Conservation (phyloP, 768 basidiomycete genomes). For the Leucocoprinus leucothites region DNA sequence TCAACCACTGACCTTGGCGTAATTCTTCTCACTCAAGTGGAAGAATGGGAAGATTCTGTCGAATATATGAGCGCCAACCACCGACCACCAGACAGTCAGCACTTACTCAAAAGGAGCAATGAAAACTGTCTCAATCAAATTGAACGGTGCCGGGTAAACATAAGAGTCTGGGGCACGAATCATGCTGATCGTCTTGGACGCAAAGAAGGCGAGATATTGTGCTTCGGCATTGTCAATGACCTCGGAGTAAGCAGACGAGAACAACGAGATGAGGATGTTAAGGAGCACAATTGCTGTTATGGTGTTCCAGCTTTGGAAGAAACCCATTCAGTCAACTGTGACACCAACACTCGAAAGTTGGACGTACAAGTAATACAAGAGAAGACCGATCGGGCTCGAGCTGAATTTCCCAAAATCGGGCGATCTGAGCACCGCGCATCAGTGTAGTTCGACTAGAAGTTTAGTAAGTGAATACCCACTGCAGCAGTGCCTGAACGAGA, state of each 20-base stretch:
- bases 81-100: neutral
- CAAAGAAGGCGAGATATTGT: conserved; percentile 89
- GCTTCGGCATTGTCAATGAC: conserved; percentile 85
- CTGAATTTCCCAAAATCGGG: conserved; percentile 64
- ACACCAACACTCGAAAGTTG: neutral
- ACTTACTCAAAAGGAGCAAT: conserved; percentile 86
- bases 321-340: neutral
- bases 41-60: conserved; percentile 37
- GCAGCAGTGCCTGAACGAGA: conserved; percentile 78
- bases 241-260: conserved; percentile 89
- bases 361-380: conserved; percentile 73
- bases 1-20: conserved; percentile 47
- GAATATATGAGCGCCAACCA: neutral
- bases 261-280: conserved; percentile 94
- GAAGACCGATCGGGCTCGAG: conserved; percentile 51
- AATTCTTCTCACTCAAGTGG: conserved; percentile 46
- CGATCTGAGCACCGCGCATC: conserved; percentile 33
- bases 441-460: neutral
- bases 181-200: conserved; percentile 81
- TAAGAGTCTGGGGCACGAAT: conserved; percentile 83
- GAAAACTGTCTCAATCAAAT: conserved; percentile 76
- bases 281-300: conserved; percentile 80
- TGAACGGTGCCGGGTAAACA: conserved; percentile 92
- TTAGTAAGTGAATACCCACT: conserved; percentile 40
- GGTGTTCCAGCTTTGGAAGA: conserved; percentile 66